These are phyloP conservation scores for Arachnopeziza araneosa DNA, from an alignment of 2,329 filamentous ascomycete species.

Conservation along the genomic window DNA sequence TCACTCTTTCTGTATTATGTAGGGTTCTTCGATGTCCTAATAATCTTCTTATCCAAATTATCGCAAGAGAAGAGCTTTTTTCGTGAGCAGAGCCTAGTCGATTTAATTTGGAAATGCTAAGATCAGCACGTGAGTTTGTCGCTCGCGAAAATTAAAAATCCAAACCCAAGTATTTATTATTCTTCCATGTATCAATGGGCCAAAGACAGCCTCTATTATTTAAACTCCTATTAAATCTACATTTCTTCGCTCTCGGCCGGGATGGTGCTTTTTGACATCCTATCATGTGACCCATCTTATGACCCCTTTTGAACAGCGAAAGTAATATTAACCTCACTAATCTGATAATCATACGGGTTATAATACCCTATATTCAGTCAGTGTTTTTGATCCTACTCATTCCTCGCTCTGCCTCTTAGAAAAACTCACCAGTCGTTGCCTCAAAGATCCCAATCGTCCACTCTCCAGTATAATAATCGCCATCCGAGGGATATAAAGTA, in stretches of 20 bases:
- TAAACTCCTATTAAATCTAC: background rate
- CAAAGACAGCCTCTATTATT: background rate
- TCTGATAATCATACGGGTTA: background rate
- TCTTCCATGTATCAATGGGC: too few species aligned
- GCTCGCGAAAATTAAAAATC: too few species aligned
- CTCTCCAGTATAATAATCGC: background rate
- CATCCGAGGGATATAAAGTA: background rate
- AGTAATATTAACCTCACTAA: background rate
- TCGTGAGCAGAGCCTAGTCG: too few species aligned
- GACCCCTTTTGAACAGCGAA: background rate
- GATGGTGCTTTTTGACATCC: too few species aligned
- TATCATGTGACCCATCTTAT: background rate
- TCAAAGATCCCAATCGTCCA: background rate
- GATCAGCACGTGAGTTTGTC: too few species aligned
- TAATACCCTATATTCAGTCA: background rate
- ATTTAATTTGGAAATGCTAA: too few species aligned
- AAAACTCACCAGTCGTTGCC: background rate
- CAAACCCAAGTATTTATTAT: too few species aligned
- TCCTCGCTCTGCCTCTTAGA: background rate
- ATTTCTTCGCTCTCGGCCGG: background rate
- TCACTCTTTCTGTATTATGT: too few species aligned
- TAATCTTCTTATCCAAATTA: too few species aligned
- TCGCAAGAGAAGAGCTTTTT: too few species aligned
- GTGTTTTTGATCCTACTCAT: background rate
- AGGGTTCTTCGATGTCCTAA: too few species aligned